These are phyloP conservation scores for Penicillium lividum DNA, from an alignment of 495 filamentous ascomycete genomes.

Conservation along the genomic window DNA sequence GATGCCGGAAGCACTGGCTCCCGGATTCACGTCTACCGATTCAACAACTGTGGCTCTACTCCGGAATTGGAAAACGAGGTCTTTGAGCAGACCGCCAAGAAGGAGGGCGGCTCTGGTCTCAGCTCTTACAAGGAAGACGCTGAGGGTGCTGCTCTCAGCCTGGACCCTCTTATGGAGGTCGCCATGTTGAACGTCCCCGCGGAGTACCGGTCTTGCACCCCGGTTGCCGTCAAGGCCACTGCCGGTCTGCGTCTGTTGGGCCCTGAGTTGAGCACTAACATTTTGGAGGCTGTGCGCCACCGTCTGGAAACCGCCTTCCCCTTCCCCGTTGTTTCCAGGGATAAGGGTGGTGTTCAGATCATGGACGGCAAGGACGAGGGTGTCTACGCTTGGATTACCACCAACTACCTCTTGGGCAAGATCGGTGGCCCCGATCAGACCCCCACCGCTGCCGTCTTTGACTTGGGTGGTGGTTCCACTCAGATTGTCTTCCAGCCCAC, in stretches of 20 bases:
- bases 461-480: slow-evolving; percentile 93
- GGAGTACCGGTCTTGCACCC: slow-evolving; percentile 81
- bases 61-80: slow-evolving; percentile 92
- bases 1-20: slow-evolving; percentile 98
- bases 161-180: slow-evolving; percentile 84
- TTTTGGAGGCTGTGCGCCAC: slow-evolving; percentile 79
- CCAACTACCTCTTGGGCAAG: slow-evolving; percentile 96
- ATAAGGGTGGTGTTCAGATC: slow-evolving; percentile 83
- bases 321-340: slow-evolving; percentile 85
- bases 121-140: slow-evolving; percentile 84
- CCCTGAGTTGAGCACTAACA: slow-evolving; percentile 75
- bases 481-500: slow-evolving; percentile 98
- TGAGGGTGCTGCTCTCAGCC: slow-evolving; percentile 81
- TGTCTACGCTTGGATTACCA: slow-evolving; percentile 99
- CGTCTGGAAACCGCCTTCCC: slow-evolving; percentile 89
- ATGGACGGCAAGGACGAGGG: slow-evolving; percentile 97
- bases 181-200: slow-evolving; percentile 83
- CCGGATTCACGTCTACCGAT: slow-evolving; percentile 96
- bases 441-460: slow-evolving; percentile 90
- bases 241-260: slow-evolving; percentile 87
- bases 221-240: slow-evolving; percentile 94
- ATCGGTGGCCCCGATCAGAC: slow-evolving; percentile 90
- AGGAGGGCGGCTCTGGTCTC: slow-evolving; percentile 74
- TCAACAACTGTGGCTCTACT: slow-evolving; percentile 96
- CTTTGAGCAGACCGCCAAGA: slow-evolving; percentile 86